phyloP scores from a whole-genome alignment of 768 basidiomycete genomes.

The Lactarius pseudohatsudake region DNA sequence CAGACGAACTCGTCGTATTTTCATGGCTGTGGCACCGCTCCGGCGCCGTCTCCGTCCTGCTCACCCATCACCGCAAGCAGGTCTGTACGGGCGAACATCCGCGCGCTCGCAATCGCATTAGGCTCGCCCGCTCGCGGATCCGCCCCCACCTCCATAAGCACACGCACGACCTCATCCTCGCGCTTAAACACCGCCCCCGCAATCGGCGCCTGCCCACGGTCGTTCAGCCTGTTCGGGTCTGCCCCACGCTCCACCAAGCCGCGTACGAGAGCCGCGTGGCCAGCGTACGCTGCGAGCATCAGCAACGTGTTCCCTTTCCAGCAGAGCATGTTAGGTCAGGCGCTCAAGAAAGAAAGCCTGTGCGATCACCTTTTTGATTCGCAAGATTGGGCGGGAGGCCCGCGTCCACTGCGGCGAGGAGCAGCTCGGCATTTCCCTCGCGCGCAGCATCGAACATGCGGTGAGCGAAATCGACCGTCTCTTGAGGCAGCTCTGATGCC shows the following conservation, averaged over 20 bases:
- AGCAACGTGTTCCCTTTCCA: slow-evolving; percentile 68
- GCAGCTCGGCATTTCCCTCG: slow-evolving; percentile 49
- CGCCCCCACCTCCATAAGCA: slow-evolving; percentile 50
- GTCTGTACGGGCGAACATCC: slow-evolving; percentile 63
- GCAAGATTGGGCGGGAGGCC: slow-evolving; percentile 73
- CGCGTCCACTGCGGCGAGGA: slow-evolving; percentile 61
- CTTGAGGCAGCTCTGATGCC: slow-evolving; percentile 35
- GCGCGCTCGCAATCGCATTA: slow-evolving; percentile 65
- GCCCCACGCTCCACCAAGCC: slow-evolving; percentile 56
- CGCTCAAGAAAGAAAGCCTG: too few species aligned
- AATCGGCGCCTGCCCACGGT: slow-evolving; percentile 68
- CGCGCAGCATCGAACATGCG: slow-evolving; percentile 78
- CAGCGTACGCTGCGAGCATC: slow-evolving; percentile 76
- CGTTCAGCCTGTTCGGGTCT: slow-evolving; percentile 69
- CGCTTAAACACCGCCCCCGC: slow-evolving; percentile 80
- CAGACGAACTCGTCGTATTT: not conserved
- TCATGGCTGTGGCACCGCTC: slow-evolving; percentile 17
- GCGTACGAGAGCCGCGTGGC: slow-evolving; percentile 54
- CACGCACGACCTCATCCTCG: slow-evolving; percentile 60
- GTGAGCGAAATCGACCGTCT: slow-evolving; percentile 52
- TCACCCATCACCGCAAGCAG: slow-evolving; percentile 58
- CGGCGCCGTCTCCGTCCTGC: slow-evolving; percentile 49
- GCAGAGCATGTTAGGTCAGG: not conserved
- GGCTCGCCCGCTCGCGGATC: slow-evolving; percentile 67
- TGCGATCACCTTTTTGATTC: slow-evolving; percentile 55